Conservation (phyloP, 2,329 filamentous ascomycete species). For the Teratosphaeria zuluensis region DNA sequence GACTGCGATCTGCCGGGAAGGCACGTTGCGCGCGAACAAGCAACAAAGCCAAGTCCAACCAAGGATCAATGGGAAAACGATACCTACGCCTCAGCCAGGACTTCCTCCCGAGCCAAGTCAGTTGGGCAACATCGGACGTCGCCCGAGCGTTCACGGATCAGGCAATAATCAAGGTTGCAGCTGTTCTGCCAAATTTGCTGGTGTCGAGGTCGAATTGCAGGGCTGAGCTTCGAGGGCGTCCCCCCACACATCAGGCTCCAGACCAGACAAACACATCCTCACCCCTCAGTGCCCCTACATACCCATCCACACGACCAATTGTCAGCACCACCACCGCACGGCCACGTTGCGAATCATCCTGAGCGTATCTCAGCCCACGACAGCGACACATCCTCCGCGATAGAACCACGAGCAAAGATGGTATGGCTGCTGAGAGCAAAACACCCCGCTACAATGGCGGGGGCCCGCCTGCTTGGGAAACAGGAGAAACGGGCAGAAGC, state of each 20-base stretch:
- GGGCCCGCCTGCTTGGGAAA: background rate
- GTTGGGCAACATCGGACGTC: too few relatives aligned
- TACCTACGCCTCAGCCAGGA: too few relatives aligned
- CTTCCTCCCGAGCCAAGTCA: too few relatives aligned
- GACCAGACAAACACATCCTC: background rate
- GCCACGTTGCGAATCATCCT: background rate
- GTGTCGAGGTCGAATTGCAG: background rate
- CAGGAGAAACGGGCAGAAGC: background rate
- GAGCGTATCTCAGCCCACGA: background rate
- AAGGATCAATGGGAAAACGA: background rate
- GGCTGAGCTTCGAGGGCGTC: background rate
- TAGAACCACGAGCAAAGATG: background rate
- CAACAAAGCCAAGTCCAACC: background rate
- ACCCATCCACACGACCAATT: background rate
- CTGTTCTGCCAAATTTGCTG: background rate
- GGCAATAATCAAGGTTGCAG: too few relatives aligned
- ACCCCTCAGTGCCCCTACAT: background rate
- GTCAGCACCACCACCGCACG: background rate
- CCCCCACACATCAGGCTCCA: background rate
- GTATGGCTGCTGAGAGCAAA: background rate
- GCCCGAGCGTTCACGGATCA: too few relatives aligned
- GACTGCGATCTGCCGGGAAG: background rate
- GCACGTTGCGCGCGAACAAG: too few relatives aligned
- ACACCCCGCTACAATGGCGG: background rate
- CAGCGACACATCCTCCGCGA: background rate